Evolutionary conservation across 2,329 filamentous ascomycete genomes (phyloP), one percentile per base, ranked within the genome.

Genomic region (Stemphylium vesicarium): DNA sequence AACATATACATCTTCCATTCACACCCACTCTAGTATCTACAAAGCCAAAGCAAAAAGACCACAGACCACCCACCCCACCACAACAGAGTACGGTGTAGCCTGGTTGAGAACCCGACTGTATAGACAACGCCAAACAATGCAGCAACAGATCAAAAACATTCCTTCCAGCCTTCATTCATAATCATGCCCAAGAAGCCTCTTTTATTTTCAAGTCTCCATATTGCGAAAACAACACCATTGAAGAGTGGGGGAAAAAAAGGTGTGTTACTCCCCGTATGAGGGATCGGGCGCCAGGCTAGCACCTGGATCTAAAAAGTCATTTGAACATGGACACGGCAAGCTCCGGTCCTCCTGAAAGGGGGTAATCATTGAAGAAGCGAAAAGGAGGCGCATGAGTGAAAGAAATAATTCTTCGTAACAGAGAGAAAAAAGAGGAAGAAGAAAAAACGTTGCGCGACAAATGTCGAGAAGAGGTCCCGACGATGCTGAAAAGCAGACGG

Each of bases 331-430:
- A 70, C 59, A 56, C 65, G 68, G 64, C 66, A 66, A 67, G 65
- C 57, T 63, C 66, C 68, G 66, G 60, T 63, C 62, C 64, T 68
- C 64, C 66, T 66, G 61, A 67, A 67, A 68, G 63, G 65, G 66
- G 66, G 66, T 69, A 68, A 63, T 69, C 66, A 58, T 65, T 65
- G 46, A 37, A 69, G 62, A 67, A 70, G 58, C 43, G 57, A 69
- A 65, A 58, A 52, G 13, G 41, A 56, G 13, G 41, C 54, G 42
- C 16, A 47, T 22, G 37, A 49, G 45, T 43, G 46, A 48, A 50
- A 46, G 13, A 32, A 57, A 41, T 11, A 29, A 11, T 29, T 29
- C 26, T 29, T 29, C 26, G 9, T 29, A 6, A 24, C 22, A 46
- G 6, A 11, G 22, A 31, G 22, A 33, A 29, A 45, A 24, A 24